Conservation (phyloP, 2,329 filamentous ascomycete species). For the Hypoxylon sp. region DNA sequence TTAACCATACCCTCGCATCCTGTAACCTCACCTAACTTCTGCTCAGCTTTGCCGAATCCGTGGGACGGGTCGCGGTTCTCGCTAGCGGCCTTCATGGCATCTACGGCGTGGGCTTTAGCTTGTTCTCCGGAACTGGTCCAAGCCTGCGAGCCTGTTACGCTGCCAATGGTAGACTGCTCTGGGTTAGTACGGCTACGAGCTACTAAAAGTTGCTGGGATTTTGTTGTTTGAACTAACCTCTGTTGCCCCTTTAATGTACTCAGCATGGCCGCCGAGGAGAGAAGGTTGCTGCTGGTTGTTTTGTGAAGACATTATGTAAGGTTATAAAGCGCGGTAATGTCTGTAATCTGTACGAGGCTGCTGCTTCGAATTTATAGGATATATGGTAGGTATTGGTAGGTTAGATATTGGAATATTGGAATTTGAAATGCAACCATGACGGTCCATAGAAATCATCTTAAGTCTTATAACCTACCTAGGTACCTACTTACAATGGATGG, state of each 20-base stretch:
- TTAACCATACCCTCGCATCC: slow-evolving; percentile 80
- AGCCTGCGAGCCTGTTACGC: slow-evolving; percentile 71
- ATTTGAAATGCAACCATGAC: background rate
- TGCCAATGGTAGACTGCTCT: slow-evolving; percentile 71
- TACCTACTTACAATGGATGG: background rate
- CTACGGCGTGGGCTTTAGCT: slow-evolving; percentile 73
- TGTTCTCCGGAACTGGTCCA: slow-evolving; percentile 76
- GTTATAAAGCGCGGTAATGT: slow-evolving; percentile 50
- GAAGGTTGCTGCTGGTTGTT: slow-evolving; percentile 65
- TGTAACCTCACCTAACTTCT: slow-evolving; percentile 73
- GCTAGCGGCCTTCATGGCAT: slow-evolving; percentile 73
- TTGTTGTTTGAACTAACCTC: slow-evolving; percentile 63
- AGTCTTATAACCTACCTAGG: slow-evolving; percentile 2
- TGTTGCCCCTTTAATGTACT: slow-evolving; percentile 78
- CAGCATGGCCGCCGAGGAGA: slow-evolving; percentile 74
- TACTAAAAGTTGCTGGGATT: background rate
- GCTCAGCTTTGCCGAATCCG: slow-evolving; percentile 75
- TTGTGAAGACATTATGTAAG: slow-evolving; percentile 52
- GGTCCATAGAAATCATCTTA: slow-evolving; percentile 14
- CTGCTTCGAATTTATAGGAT: background rate
- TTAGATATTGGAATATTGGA: background rate
- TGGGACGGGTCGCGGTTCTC: slow-evolving; percentile 68
- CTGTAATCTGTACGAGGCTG: background rate
- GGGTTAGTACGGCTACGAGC: slow-evolving; percentile 5
- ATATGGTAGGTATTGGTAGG: background rate